phyloP scores from a whole-genome alignment of 1,284 basidiomycete genomes.

The Ceratobasidium sp. region DNA sequence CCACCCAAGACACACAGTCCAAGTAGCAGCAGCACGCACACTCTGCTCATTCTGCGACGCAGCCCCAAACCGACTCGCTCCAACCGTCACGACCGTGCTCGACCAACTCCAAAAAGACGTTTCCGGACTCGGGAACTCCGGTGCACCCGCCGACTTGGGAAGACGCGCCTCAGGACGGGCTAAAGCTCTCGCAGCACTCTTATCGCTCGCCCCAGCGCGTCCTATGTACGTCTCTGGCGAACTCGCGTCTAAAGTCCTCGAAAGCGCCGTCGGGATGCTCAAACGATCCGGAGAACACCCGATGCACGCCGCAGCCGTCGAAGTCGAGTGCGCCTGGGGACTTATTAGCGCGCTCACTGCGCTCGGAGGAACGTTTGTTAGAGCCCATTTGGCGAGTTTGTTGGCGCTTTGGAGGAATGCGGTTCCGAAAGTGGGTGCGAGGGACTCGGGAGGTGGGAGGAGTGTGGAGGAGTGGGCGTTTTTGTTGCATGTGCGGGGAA shows the following conservation, averaged over 20 bases:
- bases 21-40: slow-evolving; percentile 87
- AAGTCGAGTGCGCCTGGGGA: slow-evolving; percentile 96
- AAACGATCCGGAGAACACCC: slow-evolving; percentile 94
- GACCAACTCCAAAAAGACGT: slow-evolving; percentile 89
- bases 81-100: slow-evolving; percentile 76
- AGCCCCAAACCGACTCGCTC: slow-evolving; percentile 84
- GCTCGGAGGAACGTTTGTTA: slow-evolving; percentile 92
- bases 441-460: slow-evolving; percentile 75
- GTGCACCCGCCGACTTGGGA: slow-evolving; percentile 77
- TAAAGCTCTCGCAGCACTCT: slow-evolving; percentile 86
- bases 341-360: slow-evolving; percentile 91
- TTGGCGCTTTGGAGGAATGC: slow-evolving; percentile 97
- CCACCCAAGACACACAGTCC: slow-evolving; percentile 88
- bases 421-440: slow-evolving; percentile 90
- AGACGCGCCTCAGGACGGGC: slow-evolving; percentile 85
- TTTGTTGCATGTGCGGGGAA: slow-evolving; percentile 90
- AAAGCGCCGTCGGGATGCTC: slow-evolving; percentile 89
- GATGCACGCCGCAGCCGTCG: slow-evolving; percentile 80
- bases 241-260: slow-evolving; percentile 88
- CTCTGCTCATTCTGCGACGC: slow-evolving; percentile 91
- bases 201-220: slow-evolving; percentile 85
- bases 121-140: slow-evolving; percentile 65
- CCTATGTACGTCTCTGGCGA: slow-evolving; percentile 97
- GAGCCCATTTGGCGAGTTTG: slow-evolving; percentile 90
- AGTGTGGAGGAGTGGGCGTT: slow-evolving; percentile 89